phyloP scores from a whole-genome alignment of 1,139 yeast species.

The Nakaseomyces bracarensis region DNA sequence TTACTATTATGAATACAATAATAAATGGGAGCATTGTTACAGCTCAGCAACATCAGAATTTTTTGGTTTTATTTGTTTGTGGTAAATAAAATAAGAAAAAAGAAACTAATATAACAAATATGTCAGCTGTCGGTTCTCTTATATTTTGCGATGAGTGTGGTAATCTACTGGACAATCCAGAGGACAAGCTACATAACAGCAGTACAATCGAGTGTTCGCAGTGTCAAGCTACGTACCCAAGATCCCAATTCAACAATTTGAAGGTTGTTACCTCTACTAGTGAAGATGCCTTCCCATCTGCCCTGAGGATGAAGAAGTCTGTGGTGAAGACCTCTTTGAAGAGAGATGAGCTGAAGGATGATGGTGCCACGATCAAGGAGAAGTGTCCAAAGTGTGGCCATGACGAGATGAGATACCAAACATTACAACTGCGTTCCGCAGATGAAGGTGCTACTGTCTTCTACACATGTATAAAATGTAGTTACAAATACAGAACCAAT shows the following conservation, averaged over 20 bases:
- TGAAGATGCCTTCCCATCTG: constrained; percentile 84
- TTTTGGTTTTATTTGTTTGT: not conserved
- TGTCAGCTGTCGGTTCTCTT: constrained; percentile 93
- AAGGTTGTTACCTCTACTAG: constrained; percentile 82
- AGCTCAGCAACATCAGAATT: not conserved
- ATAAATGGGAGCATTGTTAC: no score
- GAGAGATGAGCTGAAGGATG: constrained; percentile 69
- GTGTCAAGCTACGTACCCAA: constrained; percentile 56
- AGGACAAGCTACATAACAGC: constrained; percentile 24
- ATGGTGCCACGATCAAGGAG: constrained; percentile 89
- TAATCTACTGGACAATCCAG: constrained; percentile 57
- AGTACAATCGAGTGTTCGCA: constrained; percentile 57
- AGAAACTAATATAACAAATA: constrained; percentile 24
- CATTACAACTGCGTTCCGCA: constrained; percentile 91
- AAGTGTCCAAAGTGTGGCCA: constrained; percentile 96
- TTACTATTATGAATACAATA: no score
- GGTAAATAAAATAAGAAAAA: not conserved
- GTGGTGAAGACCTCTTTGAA: constrained; percentile 80
- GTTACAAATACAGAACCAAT: constrained; percentile 87
- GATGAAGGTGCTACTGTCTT: constrained; percentile 98
- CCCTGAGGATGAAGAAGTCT: constrained; percentile 69
- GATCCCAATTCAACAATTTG: constrained; percentile 56
- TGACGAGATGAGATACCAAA: constrained; percentile 97
- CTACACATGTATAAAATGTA: constrained; percentile 90
- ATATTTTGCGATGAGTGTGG: constrained; percentile 95